Percentiles rank a stretch among this genome's conserved stretches.
Conservation (phyloP, 179 eudicot genomes). For the Beta corolliflora region DNA sequence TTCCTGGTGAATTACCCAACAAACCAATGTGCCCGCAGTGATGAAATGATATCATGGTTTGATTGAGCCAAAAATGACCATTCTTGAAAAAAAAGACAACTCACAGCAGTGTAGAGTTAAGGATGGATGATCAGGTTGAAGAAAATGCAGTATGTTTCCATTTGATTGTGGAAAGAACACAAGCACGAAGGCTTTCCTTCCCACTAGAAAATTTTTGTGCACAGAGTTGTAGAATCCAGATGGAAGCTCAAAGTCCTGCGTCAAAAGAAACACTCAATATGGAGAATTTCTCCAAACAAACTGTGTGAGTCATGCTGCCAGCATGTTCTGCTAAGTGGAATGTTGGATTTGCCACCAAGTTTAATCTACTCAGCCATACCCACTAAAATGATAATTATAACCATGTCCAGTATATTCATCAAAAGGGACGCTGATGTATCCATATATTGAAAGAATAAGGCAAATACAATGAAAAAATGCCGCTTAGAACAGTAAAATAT, state of each 20-base stretch:
- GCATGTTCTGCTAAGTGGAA: conserved; percentile 18
- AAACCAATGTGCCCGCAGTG: conserved; percentile 51
- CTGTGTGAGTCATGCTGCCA: conserved; percentile 30
- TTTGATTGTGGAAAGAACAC: conserved; percentile 63
- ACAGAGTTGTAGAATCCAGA: conserved; percentile 64
- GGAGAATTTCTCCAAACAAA: conserved; percentile 47
- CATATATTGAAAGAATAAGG: not conserved
- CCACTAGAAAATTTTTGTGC: conserved; percentile 58
- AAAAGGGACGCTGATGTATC: not conserved
- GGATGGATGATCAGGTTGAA: conserved; percentile 51
- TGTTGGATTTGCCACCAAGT: conserved; percentile 14
- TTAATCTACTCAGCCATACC: conserved; percentile 4
- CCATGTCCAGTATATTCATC: not conserved
- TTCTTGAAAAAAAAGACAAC: conserved; percentile 59
- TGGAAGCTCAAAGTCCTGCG: conserved; percentile 93
- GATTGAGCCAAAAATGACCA: conserved; percentile 61
- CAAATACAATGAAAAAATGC: not conserved
- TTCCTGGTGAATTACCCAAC: not conserved
- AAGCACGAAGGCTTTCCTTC: conserved; percentile 61
- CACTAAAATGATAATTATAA: not conserved
- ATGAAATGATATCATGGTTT: conserved; percentile 75
- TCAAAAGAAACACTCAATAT: conserved; percentile 82
- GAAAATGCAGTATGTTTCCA: conserved; percentile 60
- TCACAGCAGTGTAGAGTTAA: conserved; percentile 52
- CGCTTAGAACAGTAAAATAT: not conserved